Conservation (phyloP, 1,139 yeast genomes). For the Magnusiomyces clavatus region DNA sequence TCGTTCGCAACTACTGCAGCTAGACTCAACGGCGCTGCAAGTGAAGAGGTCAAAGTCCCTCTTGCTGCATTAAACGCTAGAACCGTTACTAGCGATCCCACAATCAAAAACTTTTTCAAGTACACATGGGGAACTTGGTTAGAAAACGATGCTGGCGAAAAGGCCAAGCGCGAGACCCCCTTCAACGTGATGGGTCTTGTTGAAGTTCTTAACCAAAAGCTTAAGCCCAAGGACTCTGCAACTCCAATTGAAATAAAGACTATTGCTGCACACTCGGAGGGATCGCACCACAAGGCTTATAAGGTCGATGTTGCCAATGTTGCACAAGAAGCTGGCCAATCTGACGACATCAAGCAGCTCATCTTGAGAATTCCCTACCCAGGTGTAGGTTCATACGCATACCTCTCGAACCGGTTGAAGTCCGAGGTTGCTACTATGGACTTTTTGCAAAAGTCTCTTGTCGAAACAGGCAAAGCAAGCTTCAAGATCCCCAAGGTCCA, state of each 20-base stretch:
- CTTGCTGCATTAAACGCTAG: constrained; percentile 18
- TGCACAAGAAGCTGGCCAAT: constrained; percentile 21
- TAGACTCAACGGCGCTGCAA: neutral
- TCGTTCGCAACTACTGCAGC: neutral
- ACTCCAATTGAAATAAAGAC: constrained; percentile 47
- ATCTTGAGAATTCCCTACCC: constrained; percentile 77
- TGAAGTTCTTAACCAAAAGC: constrained; percentile 29
- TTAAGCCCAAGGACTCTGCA: constrained; percentile 23
- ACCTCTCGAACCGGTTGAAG: constrained; percentile 59
- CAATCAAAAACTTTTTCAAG: constrained; percentile 68
- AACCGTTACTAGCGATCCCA: constrained; percentile 56
- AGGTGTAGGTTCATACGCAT: constrained; percentile 48
- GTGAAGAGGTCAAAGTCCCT: constrained; percentile 12
- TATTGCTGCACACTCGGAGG: constrained; percentile 82
- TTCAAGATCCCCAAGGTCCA: constrained; percentile 57
- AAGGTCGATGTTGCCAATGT: constrained; percentile 52
- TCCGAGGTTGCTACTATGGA: constrained; percentile 94
- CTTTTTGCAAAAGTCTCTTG: constrained; percentile 44
- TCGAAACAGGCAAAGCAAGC: constrained; percentile 30
- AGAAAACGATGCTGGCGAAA: constrained; percentile 64
- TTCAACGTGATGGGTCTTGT: constrained; percentile 73
- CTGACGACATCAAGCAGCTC: constrained; percentile 29
- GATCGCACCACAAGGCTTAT: constrained; percentile 85
- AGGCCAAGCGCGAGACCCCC: constrained; percentile 67
- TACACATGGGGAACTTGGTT: constrained; percentile 97